Conservation (phyloP, 2,329 filamentous ascomycete genomes). For the Verticillium nonalfalfae region DNA sequence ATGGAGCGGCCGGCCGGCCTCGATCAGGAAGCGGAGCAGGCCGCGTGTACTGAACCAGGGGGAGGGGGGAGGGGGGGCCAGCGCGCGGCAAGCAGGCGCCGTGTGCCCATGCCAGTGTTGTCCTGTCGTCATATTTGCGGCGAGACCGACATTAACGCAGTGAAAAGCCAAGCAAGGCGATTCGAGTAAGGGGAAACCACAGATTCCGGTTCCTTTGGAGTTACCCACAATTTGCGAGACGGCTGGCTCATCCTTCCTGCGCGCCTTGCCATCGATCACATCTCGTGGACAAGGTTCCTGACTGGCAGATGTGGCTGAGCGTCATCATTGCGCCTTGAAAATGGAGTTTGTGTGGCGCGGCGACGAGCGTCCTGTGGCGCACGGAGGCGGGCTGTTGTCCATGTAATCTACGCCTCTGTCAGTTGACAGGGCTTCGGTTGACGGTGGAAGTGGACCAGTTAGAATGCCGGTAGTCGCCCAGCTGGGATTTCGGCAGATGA, state of each 20-base stretch:
- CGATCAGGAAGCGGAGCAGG: not conserved
- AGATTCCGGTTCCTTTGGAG: not conserved
- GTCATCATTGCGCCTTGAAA: not conserved
- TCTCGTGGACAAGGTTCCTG: not conserved
- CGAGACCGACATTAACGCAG: not conserved
- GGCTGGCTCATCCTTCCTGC: no score
- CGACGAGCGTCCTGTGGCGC: not conserved
- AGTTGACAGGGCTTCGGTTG: not conserved
- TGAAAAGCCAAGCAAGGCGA: not conserved
- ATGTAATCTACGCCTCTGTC: not conserved
- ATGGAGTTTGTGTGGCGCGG: not conserved
- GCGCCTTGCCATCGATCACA: no score
- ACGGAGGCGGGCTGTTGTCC: not conserved
- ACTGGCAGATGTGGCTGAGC: not conserved
- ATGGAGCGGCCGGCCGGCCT: not conserved
- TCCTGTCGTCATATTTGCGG: not conserved
- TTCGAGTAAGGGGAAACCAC: no score
- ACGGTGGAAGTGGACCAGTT: not conserved
- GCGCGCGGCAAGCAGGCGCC: not conserved
- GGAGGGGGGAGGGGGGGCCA: not conserved
- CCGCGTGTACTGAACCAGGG: constrained; percentile 1
- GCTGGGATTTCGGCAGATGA: constrained; percentile 2
- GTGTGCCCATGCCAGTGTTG: not conserved
- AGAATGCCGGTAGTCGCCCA: not conserved
- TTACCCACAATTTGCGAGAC: not conserved